phyloP scores from a whole-genome alignment of 2,329 filamentous ascomycete species.

The Erysiphe pisi region DNA sequence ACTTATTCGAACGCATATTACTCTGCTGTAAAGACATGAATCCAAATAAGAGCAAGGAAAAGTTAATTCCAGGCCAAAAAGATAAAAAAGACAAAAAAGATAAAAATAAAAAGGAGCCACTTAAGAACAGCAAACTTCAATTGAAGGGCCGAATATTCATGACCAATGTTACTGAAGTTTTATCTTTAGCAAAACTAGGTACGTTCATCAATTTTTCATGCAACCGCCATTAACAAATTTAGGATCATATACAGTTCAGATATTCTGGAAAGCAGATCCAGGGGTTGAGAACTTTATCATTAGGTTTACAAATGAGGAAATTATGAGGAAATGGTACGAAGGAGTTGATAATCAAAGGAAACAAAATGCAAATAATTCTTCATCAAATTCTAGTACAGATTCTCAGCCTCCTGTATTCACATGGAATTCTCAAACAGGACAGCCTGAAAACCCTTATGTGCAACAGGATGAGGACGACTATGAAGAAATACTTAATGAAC shows the following conservation, averaged over 20 bases:
- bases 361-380: conserved; percentile 45
- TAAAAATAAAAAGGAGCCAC: conserved; percentile 59
- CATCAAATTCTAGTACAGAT: conserved; percentile 41
- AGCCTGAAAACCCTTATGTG: conserved; percentile 72
- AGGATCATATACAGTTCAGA: conserved; percentile 92
- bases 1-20: conserved; percentile 89
- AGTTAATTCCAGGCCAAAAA: conserved; percentile 53
- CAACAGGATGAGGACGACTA: conserved; percentile 54
- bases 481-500: conserved; percentile 42
- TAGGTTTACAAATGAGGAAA: conserved; percentile 81
- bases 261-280: conserved; percentile 97
- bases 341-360: conserved; percentile 69
- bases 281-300: conserved; percentile 95
- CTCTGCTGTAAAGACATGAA: conserved; percentile 95
- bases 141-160: conserved; percentile 98
- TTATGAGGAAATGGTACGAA: conserved; percentile 81
- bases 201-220: conserved; percentile 36
- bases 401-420: conserved; percentile 54
- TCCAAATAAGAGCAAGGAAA: conserved; percentile 67
- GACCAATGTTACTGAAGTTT: conserved; percentile 95
- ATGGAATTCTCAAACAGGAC: conserved; percentile 56
- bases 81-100: conserved; percentile 63
- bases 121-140: conserved; percentile 66
- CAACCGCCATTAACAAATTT: conserved; percentile 17
- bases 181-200: conserved; percentile 81